Evolutionary conservation across 495 filamentous ascomycete genomes (phyloP).

Genomic region (Umbilicaria muhlenbergii): DNA sequence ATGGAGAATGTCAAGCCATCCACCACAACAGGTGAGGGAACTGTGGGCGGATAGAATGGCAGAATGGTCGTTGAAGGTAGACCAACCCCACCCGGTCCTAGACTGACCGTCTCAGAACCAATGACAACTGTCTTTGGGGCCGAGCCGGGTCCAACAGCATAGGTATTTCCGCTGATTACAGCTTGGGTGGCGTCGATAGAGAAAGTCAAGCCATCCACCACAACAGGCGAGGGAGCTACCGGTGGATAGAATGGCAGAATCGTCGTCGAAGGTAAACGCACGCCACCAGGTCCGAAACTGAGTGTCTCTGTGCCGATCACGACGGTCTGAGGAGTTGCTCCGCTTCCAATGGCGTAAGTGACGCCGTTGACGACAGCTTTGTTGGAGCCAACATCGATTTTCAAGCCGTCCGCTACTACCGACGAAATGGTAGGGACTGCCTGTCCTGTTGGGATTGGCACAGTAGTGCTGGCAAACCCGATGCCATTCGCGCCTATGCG

Average conservation of each 20-base stretch:
- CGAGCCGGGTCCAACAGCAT: constrained; percentile 19
- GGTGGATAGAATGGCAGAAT: constrained; percentile 9
- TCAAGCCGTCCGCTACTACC: constrained; percentile 18
- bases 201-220: constrained; percentile 20
- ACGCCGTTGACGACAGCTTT: constrained; percentile 29
- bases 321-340: constrained; percentile 19
- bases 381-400: constrained; percentile 23
- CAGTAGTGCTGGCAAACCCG: constrained; percentile 21
- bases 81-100: constrained; percentile 25
- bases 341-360: constrained; percentile 25
- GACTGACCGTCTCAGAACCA: constrained; percentile 25
- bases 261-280: constrained; percentile 23
- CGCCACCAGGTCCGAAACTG: constrained; percentile 26
- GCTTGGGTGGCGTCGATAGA: constrained; percentile 20
- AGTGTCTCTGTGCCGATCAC: constrained; percentile 28
- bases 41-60: constrained; percentile 17
- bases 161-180: constrained; percentile 28
- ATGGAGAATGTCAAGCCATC: constrained; percentile 23
- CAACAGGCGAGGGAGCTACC: constrained; percentile 19
- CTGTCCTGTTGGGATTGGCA: constrained; percentile 12
- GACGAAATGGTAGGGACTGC: constrained; percentile 14
- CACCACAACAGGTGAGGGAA: constrained; percentile 15
- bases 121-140: constrained; percentile 19
- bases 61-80: constrained; percentile 20
- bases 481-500: constrained; percentile 30